Base-by-base conservation (phyloP, 2,329 filamentous ascomycete species). In the Juglanconis juglandina region DNA sequence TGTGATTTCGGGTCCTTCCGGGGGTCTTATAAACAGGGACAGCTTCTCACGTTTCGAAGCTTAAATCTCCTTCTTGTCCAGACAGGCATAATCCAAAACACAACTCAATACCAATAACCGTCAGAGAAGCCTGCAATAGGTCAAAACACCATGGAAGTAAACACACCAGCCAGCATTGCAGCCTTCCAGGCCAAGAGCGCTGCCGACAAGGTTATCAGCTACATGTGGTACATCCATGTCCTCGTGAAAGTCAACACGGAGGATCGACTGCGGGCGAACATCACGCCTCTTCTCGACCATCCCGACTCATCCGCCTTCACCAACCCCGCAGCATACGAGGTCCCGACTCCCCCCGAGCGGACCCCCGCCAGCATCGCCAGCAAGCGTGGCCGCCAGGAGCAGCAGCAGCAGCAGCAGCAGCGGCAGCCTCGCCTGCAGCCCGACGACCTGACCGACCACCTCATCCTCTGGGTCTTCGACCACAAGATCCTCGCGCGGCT, bases 191-290 rank as follows among this genome's bases (percentile, higher is more conserved):
- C 32, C 33, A 51, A 37, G 1, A 34, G 24, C n/a, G 17, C 42
- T 11, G n/a, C 48, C 7, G 58, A 42, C 11, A 58, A 58, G 35
- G 24, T 42, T 14, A 47, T 34, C 32, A 52, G 58, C 34, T 63
- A 63, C 30, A 60, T 63, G 58, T 63, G 61, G 61, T 58, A 63
- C 30, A 50, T 63, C 37, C 61, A 63, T 54, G 53, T 63, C 4
- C 47, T 54, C 8, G 46, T 63, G 17, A 47, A 13, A 9, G 58
- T 63, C 42, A 63, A 60, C 54, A 51, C 53, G 11, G 53, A 54
- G 33, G 58, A 54, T 32, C 50, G 61, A 4, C 46, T 63, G 44
- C 46, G 61, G 32, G 42, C 52, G 8, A 57, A 54, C 10, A 52
- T 58, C 54, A 53, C 48, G 6, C 34, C 34, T 11, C 8, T 53